Base-by-base conservation (phyloP, 345 rosid genomes). In the Gossypium australe region DNA sequence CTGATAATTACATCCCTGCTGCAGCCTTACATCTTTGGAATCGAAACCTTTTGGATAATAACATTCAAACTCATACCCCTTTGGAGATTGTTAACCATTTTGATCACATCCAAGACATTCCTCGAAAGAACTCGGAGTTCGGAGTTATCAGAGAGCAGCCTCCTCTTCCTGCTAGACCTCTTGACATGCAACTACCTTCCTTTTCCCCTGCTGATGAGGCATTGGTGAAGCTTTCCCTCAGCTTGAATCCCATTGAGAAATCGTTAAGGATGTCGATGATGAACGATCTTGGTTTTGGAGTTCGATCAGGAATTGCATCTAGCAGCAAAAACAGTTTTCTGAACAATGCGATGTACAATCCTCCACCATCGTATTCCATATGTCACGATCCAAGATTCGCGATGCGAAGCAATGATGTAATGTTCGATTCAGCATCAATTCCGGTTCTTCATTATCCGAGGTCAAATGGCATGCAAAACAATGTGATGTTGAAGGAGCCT, bases 231-330 rank as follows among this genome's bases (percentile, higher is more conserved):
- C 73, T 70, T 27, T 51, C 60, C 47, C 73, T 70, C 18, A 5
- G 60, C 47, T 5, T n/a, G 47, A 67, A 24, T 13, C 57, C 56
- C 7, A 67, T 13, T 12, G 70, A 67, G 7, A 67, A 67, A 45
- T 22, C 34, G 0, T 11, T 22, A 12, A 67, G 53, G 38, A 67
- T 22, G 56, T 24, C 71, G 11, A 22, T 67, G 57, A 47, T 67
- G 71, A 70, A 51, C 0, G 20, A 52, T 7, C 4, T 52, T 29
- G 47, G 53, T 70, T 70, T 70, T 45, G 22, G 45, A 17, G 25
- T 29, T 53, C 73, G n/a, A 17, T 52, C 73, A 29, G 61, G 73
- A 17, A 17, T 52, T 17, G 73, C 73, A 29, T 70, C 60, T 29
- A 52, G 59, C 4, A 68, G 47, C 25, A 29, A 44, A 58, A 69